phyloP scores from a whole-genome alignment of 208 protist species.

The Leishmania aethiopica region DNA sequence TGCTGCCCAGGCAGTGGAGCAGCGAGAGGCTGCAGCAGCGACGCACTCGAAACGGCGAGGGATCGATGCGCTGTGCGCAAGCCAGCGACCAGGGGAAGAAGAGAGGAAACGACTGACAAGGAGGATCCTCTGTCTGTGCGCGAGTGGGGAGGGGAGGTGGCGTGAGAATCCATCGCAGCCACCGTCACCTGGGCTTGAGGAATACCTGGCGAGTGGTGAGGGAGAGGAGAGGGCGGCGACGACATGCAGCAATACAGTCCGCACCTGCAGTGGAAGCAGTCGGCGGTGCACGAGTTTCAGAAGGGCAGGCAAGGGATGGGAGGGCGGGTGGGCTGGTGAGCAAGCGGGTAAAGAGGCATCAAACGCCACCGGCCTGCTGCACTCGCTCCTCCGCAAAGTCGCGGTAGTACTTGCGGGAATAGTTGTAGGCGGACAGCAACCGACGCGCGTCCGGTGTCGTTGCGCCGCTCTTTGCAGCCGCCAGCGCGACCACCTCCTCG shows the following conservation, averaged over 20 bases:
- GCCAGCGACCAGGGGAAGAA: neutral
- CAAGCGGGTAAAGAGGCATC: neutral
- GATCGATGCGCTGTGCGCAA: neutral
- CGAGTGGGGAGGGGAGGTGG: neutral
- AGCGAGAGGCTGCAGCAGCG: neutral
- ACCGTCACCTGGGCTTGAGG: neutral
- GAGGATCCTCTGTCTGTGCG: neutral
- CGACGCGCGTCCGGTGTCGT: conserved; percentile 17
- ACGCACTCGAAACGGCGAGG: neutral
- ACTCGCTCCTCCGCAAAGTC: conserved; percentile 11
- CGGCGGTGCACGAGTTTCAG: neutral
- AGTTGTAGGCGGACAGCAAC: conserved; percentile 17
- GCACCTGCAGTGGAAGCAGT: neutral
- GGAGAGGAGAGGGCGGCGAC: neutral
- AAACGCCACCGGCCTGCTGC: neutral
- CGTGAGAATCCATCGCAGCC: neutral
- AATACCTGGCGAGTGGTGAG: neutral
- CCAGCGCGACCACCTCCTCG: conserved; percentile 22
- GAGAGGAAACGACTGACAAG: neutral
- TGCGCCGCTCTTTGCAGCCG: conserved; percentile 25
- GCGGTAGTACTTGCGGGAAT: conserved; percentile 29
- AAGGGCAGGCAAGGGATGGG: neutral
- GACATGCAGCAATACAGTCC: neutral
- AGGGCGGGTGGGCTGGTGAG: neutral
- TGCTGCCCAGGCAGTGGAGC: neutral